Conservation (phyloP, 257 asterid genomes). For the Asclepias syriaca region DNA sequence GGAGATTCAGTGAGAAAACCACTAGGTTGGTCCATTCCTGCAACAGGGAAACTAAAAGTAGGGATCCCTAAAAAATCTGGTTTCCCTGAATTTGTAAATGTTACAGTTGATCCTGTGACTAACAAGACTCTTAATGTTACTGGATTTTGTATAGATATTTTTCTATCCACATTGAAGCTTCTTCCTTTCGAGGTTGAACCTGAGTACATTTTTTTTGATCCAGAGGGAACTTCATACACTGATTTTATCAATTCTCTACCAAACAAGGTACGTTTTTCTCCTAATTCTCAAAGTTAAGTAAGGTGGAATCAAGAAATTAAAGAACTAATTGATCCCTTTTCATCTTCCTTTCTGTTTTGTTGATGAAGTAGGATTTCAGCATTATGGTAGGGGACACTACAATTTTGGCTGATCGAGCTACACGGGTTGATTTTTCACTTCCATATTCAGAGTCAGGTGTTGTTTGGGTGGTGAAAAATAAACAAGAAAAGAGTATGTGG, state of each 20-base stretch:
- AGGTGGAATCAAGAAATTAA: background rate
- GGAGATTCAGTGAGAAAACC: constrained; percentile 16
- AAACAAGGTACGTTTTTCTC: background rate
- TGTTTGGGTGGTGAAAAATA: constrained; percentile 37
- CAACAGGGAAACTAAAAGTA: constrained; percentile 3
- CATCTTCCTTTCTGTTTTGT: background rate
- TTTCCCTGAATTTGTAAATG: constrained; percentile 16
- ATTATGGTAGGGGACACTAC: constrained; percentile 60
- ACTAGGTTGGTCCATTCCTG: constrained; percentile 6
- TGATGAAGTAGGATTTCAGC: constrained; percentile 27
- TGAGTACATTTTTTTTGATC: background rate
- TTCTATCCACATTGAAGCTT: constrained; percentile 1
- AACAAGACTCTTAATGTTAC: background rate
- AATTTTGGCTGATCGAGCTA: constrained; percentile 45
- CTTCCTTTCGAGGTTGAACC: constrained; percentile 12
- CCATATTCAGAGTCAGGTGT: constrained; percentile 63
- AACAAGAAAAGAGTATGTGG: constrained; percentile 51
- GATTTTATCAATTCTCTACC: background rate
- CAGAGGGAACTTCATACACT: background rate
- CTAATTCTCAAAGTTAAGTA: background rate
- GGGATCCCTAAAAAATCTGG: constrained; percentile 16
- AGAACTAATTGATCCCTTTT: background rate
- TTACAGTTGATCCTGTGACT: background rate
- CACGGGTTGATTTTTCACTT: constrained; percentile 38
- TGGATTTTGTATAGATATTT: constrained; percentile 14